These are phyloP conservation scores for Zopfia rhizophila DNA, from an alignment of 2,329 filamentous ascomycete genomes.

Conservation along the genomic window DNA sequence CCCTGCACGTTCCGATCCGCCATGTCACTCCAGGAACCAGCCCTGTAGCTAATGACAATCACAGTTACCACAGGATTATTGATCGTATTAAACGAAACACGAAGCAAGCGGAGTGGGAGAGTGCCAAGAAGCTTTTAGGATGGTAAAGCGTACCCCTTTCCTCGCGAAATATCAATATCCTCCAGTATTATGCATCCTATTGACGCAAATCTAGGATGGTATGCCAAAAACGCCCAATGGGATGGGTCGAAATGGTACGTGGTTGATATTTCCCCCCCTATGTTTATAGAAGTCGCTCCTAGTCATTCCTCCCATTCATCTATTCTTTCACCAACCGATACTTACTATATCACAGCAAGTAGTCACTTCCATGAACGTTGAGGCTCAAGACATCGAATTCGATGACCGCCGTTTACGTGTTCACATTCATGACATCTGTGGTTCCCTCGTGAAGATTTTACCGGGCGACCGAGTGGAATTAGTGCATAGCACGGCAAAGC, in stretches of 20 bases:
- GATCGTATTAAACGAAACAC: conserved; percentile 29
- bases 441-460: conserved; percentile 26
- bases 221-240: conserved; percentile 38
- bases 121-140: conserved; percentile 31
- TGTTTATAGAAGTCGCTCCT: too few relatives aligned
- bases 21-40: too few relatives aligned
- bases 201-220: too few relatives aligned
- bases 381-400: conserved; percentile 30
- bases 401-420: conserved; percentile 27
- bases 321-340: too few relatives aligned
- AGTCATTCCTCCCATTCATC: too few relatives aligned
- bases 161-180: too few relatives aligned
- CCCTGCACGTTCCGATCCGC: too few relatives aligned
- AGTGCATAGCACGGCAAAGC: conserved; percentile 36
- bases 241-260: conserved; percentile 41
- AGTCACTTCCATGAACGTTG: conserved; percentile 34
- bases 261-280: too few relatives aligned
- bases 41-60: not conserved
- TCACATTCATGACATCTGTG: conserved; percentile 40
- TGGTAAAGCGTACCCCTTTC: too few relatives aligned
- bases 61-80: conserved; percentile 38
- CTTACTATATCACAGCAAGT: too few relatives aligned
- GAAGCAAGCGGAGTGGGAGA: conserved; percentile 19
- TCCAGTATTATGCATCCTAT: too few relatives aligned
- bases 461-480: conserved; percentile 27